Base-by-base conservation (phyloP, 2,329 filamentous ascomycete genomes). In the Teratosphaeria epicoccoides region DNA sequence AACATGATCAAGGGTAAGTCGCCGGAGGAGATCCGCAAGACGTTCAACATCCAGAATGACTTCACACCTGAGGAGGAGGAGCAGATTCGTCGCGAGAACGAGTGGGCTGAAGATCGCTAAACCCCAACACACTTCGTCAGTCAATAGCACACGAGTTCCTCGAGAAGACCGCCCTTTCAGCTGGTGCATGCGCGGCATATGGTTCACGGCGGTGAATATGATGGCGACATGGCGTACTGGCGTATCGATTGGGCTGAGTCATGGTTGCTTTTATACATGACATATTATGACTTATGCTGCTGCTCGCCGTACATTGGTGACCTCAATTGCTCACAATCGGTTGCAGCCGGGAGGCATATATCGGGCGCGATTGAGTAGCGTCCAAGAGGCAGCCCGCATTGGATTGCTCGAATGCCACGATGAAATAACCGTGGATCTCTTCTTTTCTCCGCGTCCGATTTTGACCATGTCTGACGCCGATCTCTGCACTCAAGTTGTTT, bases 1-100 rank as follows among this genome's bases (percentile, higher is more conserved):
- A 98, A 98, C 75, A 98, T 98, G 93, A 98, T 98, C 79, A 98
- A 98, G 86, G 93, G 93, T 75, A 98, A 98, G 80, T 95, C 89
- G 0, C 93, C 93, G 2, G 93, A 98, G 70, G 93, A 98, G 76
- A 98, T 98, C 65, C 87, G 93, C 49, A 98, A 97, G 80, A 98
- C 93, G 0, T 98, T 98, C 78, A 98, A 98, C 76, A 98, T 98
- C 66, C 93, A 94, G 66, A 98, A 98, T 65, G 93, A 98, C 71
- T 98, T 98, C 75, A 97, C 93, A 0, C 88, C 91, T 2, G 93
- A 98, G 72, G 93, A 98, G 75, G 93, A 98, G 72, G 93, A 98
- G 68, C 93, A 98, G 79, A 98, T 76, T 58, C 74, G 74, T 55
- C 73, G 74, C 49, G 74, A 76, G 69, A 76, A 76, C 68, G 74